Conservation (phyloP, 345 rosid genomes). For the Microthlaspi erraticum region DNA sequence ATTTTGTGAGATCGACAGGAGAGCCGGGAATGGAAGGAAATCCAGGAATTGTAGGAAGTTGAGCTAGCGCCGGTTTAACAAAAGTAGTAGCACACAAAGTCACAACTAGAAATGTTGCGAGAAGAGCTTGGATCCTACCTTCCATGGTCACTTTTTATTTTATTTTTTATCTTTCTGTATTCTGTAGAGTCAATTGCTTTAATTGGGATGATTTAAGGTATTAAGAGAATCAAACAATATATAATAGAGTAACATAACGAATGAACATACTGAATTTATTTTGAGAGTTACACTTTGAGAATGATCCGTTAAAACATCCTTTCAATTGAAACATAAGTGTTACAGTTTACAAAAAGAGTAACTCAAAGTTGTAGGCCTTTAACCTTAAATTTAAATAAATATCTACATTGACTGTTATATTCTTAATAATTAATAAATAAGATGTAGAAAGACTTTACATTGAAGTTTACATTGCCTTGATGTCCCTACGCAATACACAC, state of each 20-base stretch:
- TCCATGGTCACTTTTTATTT: neutral
- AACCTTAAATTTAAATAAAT: neutral
- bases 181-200: neutral
- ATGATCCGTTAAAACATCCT: neutral
- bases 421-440: neutral
- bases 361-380: neutral
- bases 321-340: neutral
- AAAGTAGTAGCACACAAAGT: slow-evolving; percentile 10
- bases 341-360: neutral
- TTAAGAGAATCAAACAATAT: neutral
- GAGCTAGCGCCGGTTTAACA: neutral
- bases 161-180: neutral
- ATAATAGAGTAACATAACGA: neutral
- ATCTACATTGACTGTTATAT: neutral
- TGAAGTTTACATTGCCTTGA: slow-evolving; percentile 49
- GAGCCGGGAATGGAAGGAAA: neutral
- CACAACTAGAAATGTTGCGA: neutral
- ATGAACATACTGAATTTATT: neutral
- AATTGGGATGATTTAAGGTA: neutral
- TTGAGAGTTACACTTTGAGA: neutral
- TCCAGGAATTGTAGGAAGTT: neutral
- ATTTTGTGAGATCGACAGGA: slow-evolving; percentile 10
- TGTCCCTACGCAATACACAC: slow-evolving; percentile 51
- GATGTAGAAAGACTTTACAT: slow-evolving; percentile 12
- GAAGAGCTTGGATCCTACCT: slow-evolving; percentile 8